These are phyloP conservation scores for Hypericum perforatum DNA, from an alignment of 345 rosid species.

Conservation along the genomic window DNA sequence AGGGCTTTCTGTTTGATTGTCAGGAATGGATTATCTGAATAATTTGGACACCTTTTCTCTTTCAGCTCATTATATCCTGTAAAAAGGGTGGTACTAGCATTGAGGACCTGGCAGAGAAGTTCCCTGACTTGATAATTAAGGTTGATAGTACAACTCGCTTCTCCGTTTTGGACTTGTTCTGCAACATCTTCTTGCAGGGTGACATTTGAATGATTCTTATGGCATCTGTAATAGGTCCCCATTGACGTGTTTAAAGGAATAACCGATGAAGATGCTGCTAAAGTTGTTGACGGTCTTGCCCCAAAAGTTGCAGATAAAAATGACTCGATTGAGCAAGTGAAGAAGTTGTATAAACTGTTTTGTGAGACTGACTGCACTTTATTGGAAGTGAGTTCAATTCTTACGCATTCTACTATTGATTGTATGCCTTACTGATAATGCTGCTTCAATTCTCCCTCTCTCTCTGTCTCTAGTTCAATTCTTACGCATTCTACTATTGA, in stretches of 20 bases:
- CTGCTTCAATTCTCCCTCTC: not conserved
- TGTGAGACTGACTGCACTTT: slow-evolving; percentile 78
- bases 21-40: not conserved
- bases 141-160: slow-evolving; percentile 20
- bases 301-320: slow-evolving; percentile 71
- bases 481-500: slow-evolving; percentile 5
- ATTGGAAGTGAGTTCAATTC: slow-evolving; percentile 67
- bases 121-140: slow-evolving; percentile 93
- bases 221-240: slow-evolving; percentile 54
- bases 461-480: slow-evolving; percentile 16
- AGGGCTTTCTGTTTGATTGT: slow-evolving; percentile 1
- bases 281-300: slow-evolving; percentile 93
- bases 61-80: slow-evolving; percentile 88
- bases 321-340: slow-evolving; percentile 86
- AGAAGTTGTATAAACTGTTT: slow-evolving; percentile 88
- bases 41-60: slow-evolving; percentile 10
- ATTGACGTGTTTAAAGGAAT: slow-evolving; percentile 90
- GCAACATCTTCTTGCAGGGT: not conserved
- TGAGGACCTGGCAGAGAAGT: slow-evolving; percentile 98
- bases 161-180: not conserved
- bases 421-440: not conserved
- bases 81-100: slow-evolving; percentile 98
- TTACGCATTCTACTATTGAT: slow-evolving; percentile 3
- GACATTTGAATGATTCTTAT: slow-evolving; percentile 8
- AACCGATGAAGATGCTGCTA: slow-evolving; percentile 93